Percentiles rank a stretch among this genome's conserved stretches.
These are phyloP conservation scores for Spatholobus suberectus DNA, from an alignment of 306 rosid genomes.

Conservation along the genomic window DNA sequence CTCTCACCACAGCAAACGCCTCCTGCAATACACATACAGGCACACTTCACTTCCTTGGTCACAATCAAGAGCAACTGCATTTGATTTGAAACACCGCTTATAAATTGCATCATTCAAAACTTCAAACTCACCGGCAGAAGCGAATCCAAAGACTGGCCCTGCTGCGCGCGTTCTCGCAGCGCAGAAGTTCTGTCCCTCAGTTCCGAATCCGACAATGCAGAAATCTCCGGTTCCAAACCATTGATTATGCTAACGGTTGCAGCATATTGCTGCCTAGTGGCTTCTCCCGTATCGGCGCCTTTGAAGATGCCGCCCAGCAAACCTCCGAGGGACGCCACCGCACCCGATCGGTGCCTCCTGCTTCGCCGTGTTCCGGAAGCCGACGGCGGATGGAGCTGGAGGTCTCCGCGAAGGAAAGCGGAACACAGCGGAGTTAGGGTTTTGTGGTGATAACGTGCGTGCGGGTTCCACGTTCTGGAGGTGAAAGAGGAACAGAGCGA, in stretches of 20 bases:
- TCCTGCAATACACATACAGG: conserved; percentile 58
- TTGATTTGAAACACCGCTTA: neutral
- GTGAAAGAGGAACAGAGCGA: conserved; percentile 59
- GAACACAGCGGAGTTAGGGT: conserved; percentile 50
- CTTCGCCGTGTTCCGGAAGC: conserved; percentile 42
- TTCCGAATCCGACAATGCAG: conserved; percentile 80
- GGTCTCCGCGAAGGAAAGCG: conserved; percentile 43
- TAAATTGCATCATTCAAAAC: neutral
- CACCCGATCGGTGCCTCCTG: conserved; percentile 38
- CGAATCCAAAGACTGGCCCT: conserved; percentile 81
- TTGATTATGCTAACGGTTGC: conserved; percentile 67
- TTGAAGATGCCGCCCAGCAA: conserved; percentile 82
- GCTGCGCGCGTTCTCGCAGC: conserved; percentile 70
- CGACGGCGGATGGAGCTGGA: conserved; percentile 32
- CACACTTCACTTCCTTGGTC: conserved; percentile 10
- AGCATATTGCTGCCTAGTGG: conserved; percentile 79
- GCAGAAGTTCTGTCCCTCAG: conserved; percentile 71
- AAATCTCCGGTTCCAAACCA: conserved; percentile 69
- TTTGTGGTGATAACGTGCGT: conserved; percentile 25
- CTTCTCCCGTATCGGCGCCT: conserved; percentile 85
- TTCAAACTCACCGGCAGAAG: conserved; percentile 67
- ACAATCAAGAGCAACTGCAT: conserved; percentile 31
- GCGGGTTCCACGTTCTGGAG: conserved; percentile 39
- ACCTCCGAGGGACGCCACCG: conserved; percentile 85
- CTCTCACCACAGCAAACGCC: conserved; percentile 95